phyloP scores from a whole-genome alignment of 352 stramenopile genomes.

The Phytophthora kernoviae region DNA sequence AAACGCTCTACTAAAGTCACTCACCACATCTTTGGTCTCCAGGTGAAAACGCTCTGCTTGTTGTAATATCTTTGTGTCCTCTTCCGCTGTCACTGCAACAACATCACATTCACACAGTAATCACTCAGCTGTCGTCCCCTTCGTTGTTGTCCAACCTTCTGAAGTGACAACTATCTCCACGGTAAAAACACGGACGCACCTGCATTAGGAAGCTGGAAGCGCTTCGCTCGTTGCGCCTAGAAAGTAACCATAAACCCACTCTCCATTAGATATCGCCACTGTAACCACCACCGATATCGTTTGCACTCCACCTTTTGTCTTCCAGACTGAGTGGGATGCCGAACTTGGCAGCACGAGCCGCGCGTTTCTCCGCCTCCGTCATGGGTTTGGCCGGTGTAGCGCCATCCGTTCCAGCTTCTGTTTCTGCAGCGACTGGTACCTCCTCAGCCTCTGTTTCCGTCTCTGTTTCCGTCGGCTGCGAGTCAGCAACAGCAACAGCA shows the following conservation, averaged over 20 bases:
- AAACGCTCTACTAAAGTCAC: slow-evolving; percentile 14
- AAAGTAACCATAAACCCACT: slow-evolving; percentile 10
- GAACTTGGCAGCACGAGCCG: slow-evolving; percentile 80
- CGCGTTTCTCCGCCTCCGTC: slow-evolving; percentile 83
- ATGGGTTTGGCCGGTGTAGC: slow-evolving; percentile 25
- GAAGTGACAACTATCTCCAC: neutral
- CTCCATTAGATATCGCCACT: slow-evolving; percentile 1
- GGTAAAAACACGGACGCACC: too few relatives aligned
- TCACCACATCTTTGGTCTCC: slow-evolving; percentile 78
- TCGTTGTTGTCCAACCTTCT: neutral
- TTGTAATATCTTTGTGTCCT: slow-evolving; percentile 74
- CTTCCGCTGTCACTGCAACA: slow-evolving; percentile 39
- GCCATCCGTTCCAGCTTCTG: slow-evolving; percentile 1
- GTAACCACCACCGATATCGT: neutral
- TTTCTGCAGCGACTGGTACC: slow-evolving; percentile 13
- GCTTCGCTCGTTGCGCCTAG: slow-evolving; percentile 77
- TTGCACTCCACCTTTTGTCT: slow-evolving; percentile 66
- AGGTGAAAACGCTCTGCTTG: slow-evolving; percentile 79
- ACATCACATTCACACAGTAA: neutral
- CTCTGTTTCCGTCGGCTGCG: slow-evolving; percentile 3
- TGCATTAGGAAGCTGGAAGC: slow-evolving; percentile 64
- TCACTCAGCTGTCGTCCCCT: slow-evolving; percentile 3
- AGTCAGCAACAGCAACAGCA: slow-evolving; percentile 6
- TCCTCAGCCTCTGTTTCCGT: slow-evolving; percentile 13
- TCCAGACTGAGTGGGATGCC: slow-evolving; percentile 72